Percentiles rank a stretch among this genome's conserved stretches.
phyloP scores from a whole-genome alignment of 2,329 filamentous ascomycete genomes.

The Sodiomyces alkalinus region DNA sequence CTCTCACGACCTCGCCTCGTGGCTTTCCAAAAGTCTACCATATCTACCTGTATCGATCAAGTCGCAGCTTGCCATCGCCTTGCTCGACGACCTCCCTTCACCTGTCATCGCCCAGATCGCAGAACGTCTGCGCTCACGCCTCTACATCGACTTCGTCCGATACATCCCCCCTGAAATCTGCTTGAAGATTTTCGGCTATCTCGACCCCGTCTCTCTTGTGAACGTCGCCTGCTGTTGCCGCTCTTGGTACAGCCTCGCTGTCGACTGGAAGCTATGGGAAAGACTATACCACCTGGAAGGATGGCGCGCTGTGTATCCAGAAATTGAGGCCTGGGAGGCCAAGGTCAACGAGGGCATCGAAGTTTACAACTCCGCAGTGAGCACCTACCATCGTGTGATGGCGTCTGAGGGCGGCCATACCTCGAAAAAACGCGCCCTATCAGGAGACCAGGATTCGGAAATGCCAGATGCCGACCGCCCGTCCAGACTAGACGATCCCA shows the following conservation, averaged over 20 bases:
- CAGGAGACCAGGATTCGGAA: constrained; percentile 32
- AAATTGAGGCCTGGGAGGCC: constrained; percentile 53
- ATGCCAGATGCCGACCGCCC: constrained; percentile 20
- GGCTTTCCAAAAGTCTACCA: constrained; percentile 34
- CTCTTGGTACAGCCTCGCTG: constrained; percentile 65
- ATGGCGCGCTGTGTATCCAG: constrained; percentile 56
- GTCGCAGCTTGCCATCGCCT: constrained; percentile 56
- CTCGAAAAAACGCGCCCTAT: constrained; percentile 39
- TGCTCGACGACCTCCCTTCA: constrained; percentile 66
- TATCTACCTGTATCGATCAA: constrained; percentile 32
- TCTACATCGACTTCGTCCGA: constrained; percentile 84
- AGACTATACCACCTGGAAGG: constrained; percentile 71
- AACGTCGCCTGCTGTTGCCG: constrained; percentile 65
- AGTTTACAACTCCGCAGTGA: constrained; percentile 16
- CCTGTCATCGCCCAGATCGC: constrained; percentile 69
- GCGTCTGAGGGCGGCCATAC: constrained; percentile 34
- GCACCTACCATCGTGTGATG: constrained; percentile 24
- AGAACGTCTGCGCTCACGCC: constrained; percentile 60
- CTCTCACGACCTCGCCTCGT: constrained; percentile 29
- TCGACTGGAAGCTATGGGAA: constrained; percentile 80
- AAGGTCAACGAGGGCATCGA: constrained; percentile 30
- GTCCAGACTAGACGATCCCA: constrained; percentile 11
- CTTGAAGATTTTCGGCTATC: constrained; percentile 73
- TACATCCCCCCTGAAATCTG: constrained; percentile 84
- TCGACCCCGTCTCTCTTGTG: constrained; percentile 68